Evolutionary conservation across 2,329 filamentous ascomycete species (phyloP).

Genomic region (Fusarium foetens): DNA sequence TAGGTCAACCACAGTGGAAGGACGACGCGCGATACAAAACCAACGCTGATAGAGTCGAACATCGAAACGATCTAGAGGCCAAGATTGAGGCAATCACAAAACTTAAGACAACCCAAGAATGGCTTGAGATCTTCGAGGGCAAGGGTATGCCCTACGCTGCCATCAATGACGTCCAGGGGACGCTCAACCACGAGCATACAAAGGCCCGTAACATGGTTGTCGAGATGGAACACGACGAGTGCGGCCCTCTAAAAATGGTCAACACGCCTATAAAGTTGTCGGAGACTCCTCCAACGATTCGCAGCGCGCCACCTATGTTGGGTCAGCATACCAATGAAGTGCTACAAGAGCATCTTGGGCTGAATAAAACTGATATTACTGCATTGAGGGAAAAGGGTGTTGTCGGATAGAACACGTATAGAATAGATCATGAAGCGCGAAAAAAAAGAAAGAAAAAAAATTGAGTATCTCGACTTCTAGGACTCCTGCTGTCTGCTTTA

Average conservation of each 20-base stretch:
- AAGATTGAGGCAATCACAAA: conserved; percentile 80
- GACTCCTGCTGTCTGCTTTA: not conserved
- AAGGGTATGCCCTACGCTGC: conserved; percentile 92
- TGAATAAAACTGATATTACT: conserved; percentile 68
- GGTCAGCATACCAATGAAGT: conserved; percentile 90
- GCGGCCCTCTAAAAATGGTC: conserved; percentile 87
- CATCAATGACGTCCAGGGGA: conserved; percentile 90
- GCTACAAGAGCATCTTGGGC: conserved; percentile 69
- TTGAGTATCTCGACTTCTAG: not conserved
- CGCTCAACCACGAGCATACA: conserved; percentile 87
- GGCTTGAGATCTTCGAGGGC: conserved; percentile 88
- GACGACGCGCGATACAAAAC: conserved; percentile 67
- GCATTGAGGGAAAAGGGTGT: conserved; percentile 73
- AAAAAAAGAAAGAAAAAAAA: conserved; percentile 8
- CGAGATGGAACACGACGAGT: conserved; percentile 83
- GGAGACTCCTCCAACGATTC: conserved; percentile 78
- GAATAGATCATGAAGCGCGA: not conserved
- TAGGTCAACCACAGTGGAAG: conserved; percentile 69
- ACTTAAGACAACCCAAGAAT: conserved; percentile 85
- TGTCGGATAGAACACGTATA: conserved; percentile 58
- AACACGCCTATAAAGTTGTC: conserved; percentile 97
- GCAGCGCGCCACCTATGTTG: conserved; percentile 82
- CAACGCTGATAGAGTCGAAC: conserved; percentile 71
- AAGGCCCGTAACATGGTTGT: conserved; percentile 88
- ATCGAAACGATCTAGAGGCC: conserved; percentile 80